Base-by-base conservation (phyloP, 2,329 filamentous ascomycete genomes). In the Aspergillus fumigatus region DNA sequence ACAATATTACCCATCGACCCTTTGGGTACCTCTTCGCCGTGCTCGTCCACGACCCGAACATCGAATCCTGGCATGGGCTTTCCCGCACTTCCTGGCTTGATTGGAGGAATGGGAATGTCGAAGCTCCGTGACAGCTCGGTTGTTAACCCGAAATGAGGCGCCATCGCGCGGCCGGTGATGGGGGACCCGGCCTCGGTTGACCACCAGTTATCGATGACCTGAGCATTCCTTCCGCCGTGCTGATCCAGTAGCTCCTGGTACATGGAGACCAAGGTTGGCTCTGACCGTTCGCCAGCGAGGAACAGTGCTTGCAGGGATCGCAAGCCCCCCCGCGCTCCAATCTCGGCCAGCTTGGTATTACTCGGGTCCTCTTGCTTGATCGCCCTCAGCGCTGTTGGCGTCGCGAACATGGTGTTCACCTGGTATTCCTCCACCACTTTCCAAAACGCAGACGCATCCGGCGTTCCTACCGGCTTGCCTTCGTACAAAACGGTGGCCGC, bases 21-120 rank as follows among this genome's bases (percentile, higher is more conserved):
- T 29, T 75, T 78, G 17, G 82, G 72, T 0, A 96, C 79, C 69
- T 92, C 88, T 1, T 82, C 80, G 4, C 92, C 92, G 0, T 84
- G 77, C 65, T 97, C 92, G 69, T 96, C 86, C 2, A 97, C 91
- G 17, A 93, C 81, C n/a, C 88, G 83, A 3, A 97, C 88, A 65
- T 96, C 90, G 66, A 96, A 97, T 0, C 92, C 93, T 0, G 92
- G 92, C 87, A 95, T 91, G 0, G 92, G 84, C 70, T 95, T 94
- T 0, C 92, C 92, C 4, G 92, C 93, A 59, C 89, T 93, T 0
- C 64, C 23, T 65, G 58, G 4, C 23, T 55, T 14, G 45, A 54
- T 29, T 26, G 19, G 27, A 29, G 27, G 27, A 29, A 29, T 29
- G 9, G 27, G 27, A 29, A 29, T 29, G 9, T 29, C 27, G 4